Base-by-base conservation (phyloP, 2,329 filamentous ascomycete species). In the Penicillium olsonii region DNA sequence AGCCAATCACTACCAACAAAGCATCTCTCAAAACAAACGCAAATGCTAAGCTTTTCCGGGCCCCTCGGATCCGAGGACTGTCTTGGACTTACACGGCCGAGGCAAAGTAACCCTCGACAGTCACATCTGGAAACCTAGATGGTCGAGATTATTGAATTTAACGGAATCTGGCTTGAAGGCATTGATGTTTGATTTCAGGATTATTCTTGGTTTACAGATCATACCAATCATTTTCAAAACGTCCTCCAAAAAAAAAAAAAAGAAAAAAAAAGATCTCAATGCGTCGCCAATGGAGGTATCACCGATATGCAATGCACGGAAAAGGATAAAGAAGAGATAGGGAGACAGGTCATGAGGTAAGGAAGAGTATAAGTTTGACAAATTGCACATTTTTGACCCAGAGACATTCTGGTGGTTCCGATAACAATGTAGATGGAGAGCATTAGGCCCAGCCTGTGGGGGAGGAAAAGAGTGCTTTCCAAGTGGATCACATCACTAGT, bases 251-350 rank as follows among this genome's bases (percentile, higher is more conserved):
- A n/a, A n/a, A n/a, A n/a, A n/a, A n/a, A n/a, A 45, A 9, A 37
- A 35, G 14, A 11, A 27, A 14, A 35, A 35, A 22, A n/a, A 42
- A 37, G 26, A 37, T 31, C 15, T 47, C 15, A 50, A 42, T 42
- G 45, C 29, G 47, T 59, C 38, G 49, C 47, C 55, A 52, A 51
- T 53, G 22, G 46, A 56, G 51, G 55, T 53, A 60, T 56, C 53
- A 60, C 33, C 42, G 45, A 46, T 48, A 49, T 43, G 37, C 39
- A 48, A 39, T 53, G 43, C 42, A 45, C 29, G 11, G 22, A 37
- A 37, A 27, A 17, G 40, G 42, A 15, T 15, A 39, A 18, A 45
- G 26, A 24, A 37, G 22, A 38, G 18, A 29, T 19, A 19, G 15
- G 12, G 27, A 27, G 38, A 5, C 15, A 22, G 26, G 15, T n/a